Conservation (phyloP, 2,329 filamentous ascomycete species). For the Pezicula rhizophila region DNA sequence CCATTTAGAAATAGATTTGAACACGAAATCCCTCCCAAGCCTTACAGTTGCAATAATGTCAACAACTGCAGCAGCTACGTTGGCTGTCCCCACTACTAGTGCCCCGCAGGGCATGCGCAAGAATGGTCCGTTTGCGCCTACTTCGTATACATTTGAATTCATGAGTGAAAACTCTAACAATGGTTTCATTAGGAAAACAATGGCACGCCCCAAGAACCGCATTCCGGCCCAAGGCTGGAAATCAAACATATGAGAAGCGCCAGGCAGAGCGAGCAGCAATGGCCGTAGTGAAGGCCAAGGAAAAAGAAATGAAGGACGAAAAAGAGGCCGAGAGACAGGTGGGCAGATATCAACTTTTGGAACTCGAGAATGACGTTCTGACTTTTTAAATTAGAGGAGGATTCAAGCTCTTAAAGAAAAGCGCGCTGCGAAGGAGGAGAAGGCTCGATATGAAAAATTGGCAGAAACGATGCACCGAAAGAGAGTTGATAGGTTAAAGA, state of each 20-base stretch:
- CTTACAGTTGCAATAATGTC: constrained; percentile 14
- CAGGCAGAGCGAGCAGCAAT: constrained; percentile 62
- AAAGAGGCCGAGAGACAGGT: constrained; percentile 87
- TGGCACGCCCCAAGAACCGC: constrained; percentile 82
- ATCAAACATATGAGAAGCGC: constrained; percentile 74
- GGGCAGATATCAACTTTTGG: constrained; percentile 22
- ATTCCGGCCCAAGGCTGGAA: constrained; percentile 75
- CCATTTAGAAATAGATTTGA: too few relatives aligned
- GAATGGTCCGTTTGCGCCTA: constrained; percentile 56
- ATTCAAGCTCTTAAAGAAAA: constrained; percentile 79
- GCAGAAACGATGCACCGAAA: constrained; percentile 98
- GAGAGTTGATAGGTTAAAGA: constrained; percentile 85
- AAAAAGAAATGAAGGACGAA: constrained; percentile 93
- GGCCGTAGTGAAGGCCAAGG: constrained; percentile 79
- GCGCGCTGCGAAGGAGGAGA: constrained; percentile 84
- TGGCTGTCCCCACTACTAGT: constrained; percentile 2
- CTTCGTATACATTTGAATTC: background rate
- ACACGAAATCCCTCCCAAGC: too few relatives aligned
- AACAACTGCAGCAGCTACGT: constrained; percentile 11
- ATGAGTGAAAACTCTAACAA: background rate
- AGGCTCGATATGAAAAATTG: constrained; percentile 86
- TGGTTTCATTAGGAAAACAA: constrained; percentile 68
- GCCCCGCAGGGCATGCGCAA: constrained; percentile 60
- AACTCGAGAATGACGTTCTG: background rate
- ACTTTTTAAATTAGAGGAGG: constrained; percentile 48